Base-by-base conservation (phyloP, 768 basidiomycete species). In the Phylloporus sp. region DNA sequence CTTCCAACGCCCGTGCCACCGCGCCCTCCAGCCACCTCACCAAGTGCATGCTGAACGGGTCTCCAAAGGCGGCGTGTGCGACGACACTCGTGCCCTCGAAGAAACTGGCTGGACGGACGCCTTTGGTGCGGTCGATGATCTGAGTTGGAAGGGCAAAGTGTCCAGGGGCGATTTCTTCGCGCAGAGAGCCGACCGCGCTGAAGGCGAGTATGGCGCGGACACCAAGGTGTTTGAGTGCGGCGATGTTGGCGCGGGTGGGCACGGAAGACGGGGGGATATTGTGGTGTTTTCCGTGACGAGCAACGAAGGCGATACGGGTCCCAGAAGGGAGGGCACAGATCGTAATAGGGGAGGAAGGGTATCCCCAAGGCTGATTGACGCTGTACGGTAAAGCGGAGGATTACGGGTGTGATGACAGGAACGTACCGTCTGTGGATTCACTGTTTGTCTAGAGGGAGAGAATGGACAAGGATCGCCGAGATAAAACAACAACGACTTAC, bases 121-220 rank as follows among this genome's bases (percentile, higher is more conserved):
- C 91, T 69, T 97, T 97, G 21, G 94, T 97, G 43, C 95, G 80
- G 66, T 98, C 95, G 66, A 98, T 97, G 71, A 97, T 86, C 68
- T 97, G 94, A 27, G 77, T 74, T 2, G 94, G 93, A 34, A 98
- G 79, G 42, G 80, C 75, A 66, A 97, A 92, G 50, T 91, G 82
- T 21, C 95, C 93, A 0, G 93, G 93, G 26, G 80, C 65, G 66
- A 97, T 90, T 59, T 96, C 92, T 64, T 99, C 95, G 34, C 91
- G 80, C 10, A 99, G 77, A 9, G 90, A 93, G 22, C 95, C 95
- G 36, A 98, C 95, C 15, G 95, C 94, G 29, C 86, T 89, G 76
- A 98, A 98, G 7, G 93, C 92, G 54, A 98, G 73, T 63, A 98
- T 80, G 39, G 82, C 89, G 53, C 84, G 80, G 8, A 92, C 88